phyloP scores from a whole-genome alignment of 768 basidiomycete species.

The Vararia minispora region DNA sequence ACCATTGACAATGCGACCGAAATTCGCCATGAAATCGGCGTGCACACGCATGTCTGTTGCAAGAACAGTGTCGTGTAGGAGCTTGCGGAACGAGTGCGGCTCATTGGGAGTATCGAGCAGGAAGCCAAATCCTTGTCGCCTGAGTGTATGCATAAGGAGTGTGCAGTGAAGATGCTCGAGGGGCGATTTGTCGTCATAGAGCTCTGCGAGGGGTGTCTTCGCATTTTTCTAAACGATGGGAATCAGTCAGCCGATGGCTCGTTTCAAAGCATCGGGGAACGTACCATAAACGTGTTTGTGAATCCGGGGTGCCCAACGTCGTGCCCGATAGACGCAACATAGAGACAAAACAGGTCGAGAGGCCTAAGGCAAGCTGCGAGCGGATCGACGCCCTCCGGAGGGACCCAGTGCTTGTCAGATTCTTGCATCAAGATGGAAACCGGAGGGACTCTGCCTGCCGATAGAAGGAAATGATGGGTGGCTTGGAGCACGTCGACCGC shows the following conservation, averaged over 20 bases:
- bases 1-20: conserved; percentile 38
- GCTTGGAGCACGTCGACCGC: conserved; percentile 96
- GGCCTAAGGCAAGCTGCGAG: conserved; percentile 32
- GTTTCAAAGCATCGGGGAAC: conserved; percentile 20
- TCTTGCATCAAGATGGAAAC: conserved; percentile 44
- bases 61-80: conserved; percentile 73
- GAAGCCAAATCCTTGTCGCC: conserved; percentile 62
- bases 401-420: conserved; percentile 24
- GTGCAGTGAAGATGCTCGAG: conserved; percentile 89
- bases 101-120: conserved; percentile 46
- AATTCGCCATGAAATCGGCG: conserved; percentile 65
- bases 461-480: conserved; percentile 71
- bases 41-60: conserved; percentile 96
- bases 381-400: too few relatives aligned
- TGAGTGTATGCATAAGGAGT: conserved; percentile 69
- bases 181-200: conserved; percentile 84
- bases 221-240: conserved; percentile 71
- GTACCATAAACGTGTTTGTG: conserved; percentile 87
- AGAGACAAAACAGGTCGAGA: conserved; percentile 74
- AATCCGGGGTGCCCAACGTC: conserved; percentile 97
- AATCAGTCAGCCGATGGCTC: too few relatives aligned
- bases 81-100: conserved; percentile 49
- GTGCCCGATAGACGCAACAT: conserved; percentile 91
- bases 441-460: conserved; percentile 74
- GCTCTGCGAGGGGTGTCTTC: conserved; percentile 71